Evolutionary conservation across 257 asterid species (phyloP), one percentile per base, ranked within the genome.

Genomic region (Forsythia viridissima): DNA sequence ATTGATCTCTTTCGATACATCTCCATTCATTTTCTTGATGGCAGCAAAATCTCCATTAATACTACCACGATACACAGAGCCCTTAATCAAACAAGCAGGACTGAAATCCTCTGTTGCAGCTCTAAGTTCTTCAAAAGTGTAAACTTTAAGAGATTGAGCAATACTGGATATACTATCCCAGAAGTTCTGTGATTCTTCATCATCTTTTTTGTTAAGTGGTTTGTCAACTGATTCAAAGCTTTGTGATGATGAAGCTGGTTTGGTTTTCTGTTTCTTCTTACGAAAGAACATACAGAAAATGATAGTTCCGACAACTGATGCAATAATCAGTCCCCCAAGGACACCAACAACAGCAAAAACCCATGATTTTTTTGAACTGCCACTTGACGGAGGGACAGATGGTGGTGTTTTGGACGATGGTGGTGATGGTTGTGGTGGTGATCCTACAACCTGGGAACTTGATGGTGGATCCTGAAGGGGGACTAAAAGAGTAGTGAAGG

Each of bases 21-120:
- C 94, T 41, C 99, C 97, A n/a, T 77, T 91, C 87, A 88, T 89
- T 84, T 80, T 93, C 91, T 96, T 93, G 81, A 96, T 85, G 0
- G 99, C 99, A 1, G 99, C 99, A 18, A 84, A 76, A 79, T 95
- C 99, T 10, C 97, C 97, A 24, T 91, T 92, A 20, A 95, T 84
- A 3, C 79, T 81, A 21, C 92, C 99, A 6, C 93, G 88, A 84
- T 95, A 93, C 63, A 92, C 97, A 0, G 97, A 92, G 0, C 97
- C 96, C 71, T 85, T 84, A 48, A 95, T 90, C 88, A 44, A 69
- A 71, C 80, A 85, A 8, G 68, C 38, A 8, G 92, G 85, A 75
- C 90, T 82, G 81, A 95, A 93, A 84, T 92, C 86, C 10, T 89
- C 80, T 0, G 99, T 93, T 6, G 97, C 96, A 1, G 80, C 52